Evolutionary conservation across 148 eudicot species (phyloP).

Genomic region (Vaccinium darrowii): DNA sequence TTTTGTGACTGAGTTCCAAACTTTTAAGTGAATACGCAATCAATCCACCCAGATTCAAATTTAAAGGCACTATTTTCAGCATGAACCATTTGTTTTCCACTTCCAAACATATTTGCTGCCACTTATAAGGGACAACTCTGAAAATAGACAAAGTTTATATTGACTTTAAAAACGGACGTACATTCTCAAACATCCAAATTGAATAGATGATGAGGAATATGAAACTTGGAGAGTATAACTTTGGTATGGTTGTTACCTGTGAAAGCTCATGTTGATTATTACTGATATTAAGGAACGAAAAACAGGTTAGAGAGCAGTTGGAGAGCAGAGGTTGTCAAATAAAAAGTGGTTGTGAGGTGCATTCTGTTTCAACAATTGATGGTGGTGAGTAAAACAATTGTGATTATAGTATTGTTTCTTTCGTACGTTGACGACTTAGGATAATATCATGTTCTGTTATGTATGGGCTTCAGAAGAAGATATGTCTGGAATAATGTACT

Average conservation of each 20-base stretch:
- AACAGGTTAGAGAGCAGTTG: conserved; percentile 61
- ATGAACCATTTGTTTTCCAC: not conserved
- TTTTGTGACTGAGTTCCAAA: not conserved
- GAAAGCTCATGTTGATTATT: not conserved
- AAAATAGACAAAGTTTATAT: not conserved
- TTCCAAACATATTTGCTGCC: not conserved
- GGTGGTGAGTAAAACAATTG: conserved; percentile 45
- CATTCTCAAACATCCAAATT: not conserved
- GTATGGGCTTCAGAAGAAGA: too few species aligned
- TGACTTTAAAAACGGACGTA: not conserved
- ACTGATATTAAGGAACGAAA: conserved; percentile 5
- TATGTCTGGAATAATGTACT: not conserved
- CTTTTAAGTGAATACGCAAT: not conserved
- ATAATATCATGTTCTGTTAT: too few species aligned
- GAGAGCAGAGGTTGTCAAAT: conserved; percentile 63
- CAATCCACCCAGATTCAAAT: not conserved
- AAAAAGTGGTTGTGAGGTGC: conserved; percentile 52
- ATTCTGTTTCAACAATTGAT: conserved; percentile 45
- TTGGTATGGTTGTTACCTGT: not conserved
- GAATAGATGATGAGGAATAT: not conserved
- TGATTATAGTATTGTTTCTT: not conserved
- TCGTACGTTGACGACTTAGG: too few species aligned
- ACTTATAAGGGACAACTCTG: not conserved
- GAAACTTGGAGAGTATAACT: not conserved
- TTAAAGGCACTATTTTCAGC: not conserved